A percentile compares a stretch with the other conserved stretches of the same genome.
Conservation (phyloP, 257 asterid genomes). For the Misopates orontium region DNA sequence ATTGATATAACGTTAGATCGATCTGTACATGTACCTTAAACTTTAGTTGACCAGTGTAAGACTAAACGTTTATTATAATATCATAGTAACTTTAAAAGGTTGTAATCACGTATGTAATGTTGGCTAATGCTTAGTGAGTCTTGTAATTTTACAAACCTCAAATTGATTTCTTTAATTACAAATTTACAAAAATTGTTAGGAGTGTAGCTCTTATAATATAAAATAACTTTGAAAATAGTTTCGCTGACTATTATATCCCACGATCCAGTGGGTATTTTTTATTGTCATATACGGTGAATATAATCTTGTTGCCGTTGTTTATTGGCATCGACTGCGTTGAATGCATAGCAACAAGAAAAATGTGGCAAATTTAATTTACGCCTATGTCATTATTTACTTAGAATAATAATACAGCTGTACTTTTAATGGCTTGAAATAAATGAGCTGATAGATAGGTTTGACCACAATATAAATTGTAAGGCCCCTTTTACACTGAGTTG, state of each 20-base stretch:
- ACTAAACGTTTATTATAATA: too few relatives aligned
- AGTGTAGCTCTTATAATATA: too few relatives aligned
- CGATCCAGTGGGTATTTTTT: neutral
- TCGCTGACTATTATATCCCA: neutral
- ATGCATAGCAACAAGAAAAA: neutral
- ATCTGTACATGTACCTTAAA: too few relatives aligned
- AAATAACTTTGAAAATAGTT: too few relatives aligned
- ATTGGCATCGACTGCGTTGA: slow-evolving; percentile 16
- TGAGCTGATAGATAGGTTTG: neutral
- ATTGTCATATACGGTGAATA: neutral
- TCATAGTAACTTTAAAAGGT: too few relatives aligned
- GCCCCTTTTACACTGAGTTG: neutral
- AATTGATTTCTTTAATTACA: too few relatives aligned
- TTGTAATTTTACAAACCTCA: too few relatives aligned
- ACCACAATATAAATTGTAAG: slow-evolving; percentile 10
- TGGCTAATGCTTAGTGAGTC: too few relatives aligned
- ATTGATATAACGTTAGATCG: too few relatives aligned
- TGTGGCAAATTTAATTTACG: neutral
- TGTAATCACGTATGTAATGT: too few relatives aligned
- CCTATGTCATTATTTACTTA: neutral
- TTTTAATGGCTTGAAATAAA: neutral
- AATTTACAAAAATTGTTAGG: too few relatives aligned
- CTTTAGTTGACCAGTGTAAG: too few relatives aligned
- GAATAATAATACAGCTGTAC: neutral
- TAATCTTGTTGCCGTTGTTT: neutral